Percentiles rank a stretch among this genome's conserved stretches.
These are phyloP conservation scores for Thoreauomyces humboldtii DNA, from an alignment of 192 early-diverging fungal genomes.

Conservation along the genomic window DNA sequence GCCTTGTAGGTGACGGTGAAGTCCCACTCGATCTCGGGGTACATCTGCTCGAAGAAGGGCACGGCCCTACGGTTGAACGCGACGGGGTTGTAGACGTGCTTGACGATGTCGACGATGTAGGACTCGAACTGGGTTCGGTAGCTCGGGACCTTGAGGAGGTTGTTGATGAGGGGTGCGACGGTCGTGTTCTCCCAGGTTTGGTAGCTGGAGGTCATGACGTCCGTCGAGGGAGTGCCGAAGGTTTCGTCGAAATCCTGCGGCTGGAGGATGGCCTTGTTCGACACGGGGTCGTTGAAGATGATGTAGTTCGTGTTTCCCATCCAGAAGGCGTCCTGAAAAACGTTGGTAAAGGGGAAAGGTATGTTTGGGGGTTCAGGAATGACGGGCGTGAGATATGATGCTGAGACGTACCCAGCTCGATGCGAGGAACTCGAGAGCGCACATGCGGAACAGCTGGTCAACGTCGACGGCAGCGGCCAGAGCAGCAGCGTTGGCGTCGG, in stretches of 20 bases:
- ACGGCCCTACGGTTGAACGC: neutral
- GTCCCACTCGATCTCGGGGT: neutral
- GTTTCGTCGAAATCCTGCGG: neutral
- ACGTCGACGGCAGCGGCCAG: neutral
- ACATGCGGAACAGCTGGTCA: neutral
- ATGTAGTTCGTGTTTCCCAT: neutral
- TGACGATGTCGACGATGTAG: neutral
- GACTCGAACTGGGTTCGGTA: neutral
- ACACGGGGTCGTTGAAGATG: neutral
- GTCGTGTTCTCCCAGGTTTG: neutral
- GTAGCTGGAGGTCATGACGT: neutral
- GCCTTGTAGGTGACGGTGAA: neutral
- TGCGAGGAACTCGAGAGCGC: neutral
- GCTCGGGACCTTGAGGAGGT: neutral
- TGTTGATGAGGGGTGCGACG: neutral
- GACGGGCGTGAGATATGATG: too few relatives aligned
- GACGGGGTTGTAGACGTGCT: slow-evolving; percentile 1
- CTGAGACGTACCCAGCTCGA: neutral
- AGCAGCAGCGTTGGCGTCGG: neutral
- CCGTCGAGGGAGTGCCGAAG: neutral
- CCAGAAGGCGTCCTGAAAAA: neutral
- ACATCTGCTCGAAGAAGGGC: neutral
- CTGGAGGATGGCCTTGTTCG: neutral
- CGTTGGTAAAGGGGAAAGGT: neutral
- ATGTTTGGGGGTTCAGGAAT: neutral